Evolutionary conservation across 768 basidiomycete genomes (phyloP), one percentile per base, ranked within the genome.

Genomic region (Rhodotorula kratochvilovae): DNA sequence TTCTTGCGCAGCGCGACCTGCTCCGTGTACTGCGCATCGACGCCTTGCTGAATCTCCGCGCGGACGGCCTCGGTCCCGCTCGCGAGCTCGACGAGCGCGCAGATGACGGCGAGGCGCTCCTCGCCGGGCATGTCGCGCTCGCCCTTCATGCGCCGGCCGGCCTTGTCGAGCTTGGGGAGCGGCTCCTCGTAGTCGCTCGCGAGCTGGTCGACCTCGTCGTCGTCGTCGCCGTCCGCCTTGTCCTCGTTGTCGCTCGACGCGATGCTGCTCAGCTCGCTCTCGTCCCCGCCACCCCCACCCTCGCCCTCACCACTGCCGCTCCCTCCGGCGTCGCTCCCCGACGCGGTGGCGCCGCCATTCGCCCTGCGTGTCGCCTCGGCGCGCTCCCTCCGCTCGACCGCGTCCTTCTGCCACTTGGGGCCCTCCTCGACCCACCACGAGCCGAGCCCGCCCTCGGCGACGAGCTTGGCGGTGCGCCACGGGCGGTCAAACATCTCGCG

Each of bases 61-160:
- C 67, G 33, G 25, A 68, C 46, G 25, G 56, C 23, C 50, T 67
- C 71, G 17, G 71, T 68, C 25, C 25, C 13, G 25, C 48, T 36
- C 29, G 71, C 48, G 54, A 72, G 19, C 50, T 66, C 63, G 45
- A 68, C 13, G 19, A 68, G 42, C 11, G 51, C 59, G 33, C 67
- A 62, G n/a, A 55, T 50, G 43, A 68, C 27, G 23, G 67, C 61
- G 29, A 68, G 55, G 35, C 61, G 46, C 39, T 68, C 61, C 36
- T 68, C 67, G 33, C 54, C 61, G 2, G 55, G 29, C 54, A 61
- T 56, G 55, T 68, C 60, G 16, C 67, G 31, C 35, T 61, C 57
- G 57, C 48, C 48, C 65, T 54, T 66, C 23, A 31, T 57, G 57
- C 65, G 43, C 31, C 48, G 46, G 39, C 39, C 45, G 33, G 29